Base-by-base conservation (phyloP, 108 stramenopile species). In the Schizochytrium sp. region DNA sequence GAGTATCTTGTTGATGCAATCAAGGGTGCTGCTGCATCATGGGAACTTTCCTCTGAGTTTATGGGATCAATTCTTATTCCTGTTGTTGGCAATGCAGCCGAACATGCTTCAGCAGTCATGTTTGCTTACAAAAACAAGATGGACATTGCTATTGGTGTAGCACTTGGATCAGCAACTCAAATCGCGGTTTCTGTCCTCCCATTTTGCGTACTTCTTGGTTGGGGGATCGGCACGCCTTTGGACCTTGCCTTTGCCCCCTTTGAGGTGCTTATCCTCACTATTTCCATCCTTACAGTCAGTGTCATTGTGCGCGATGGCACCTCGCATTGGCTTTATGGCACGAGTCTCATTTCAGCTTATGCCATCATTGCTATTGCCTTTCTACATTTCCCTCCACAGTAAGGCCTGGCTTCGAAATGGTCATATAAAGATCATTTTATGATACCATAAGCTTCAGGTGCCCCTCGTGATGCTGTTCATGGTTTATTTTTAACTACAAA, bases 71-170 rank as follows among this genome's bases (percentile, higher is more conserved):
- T 99, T 38, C 96, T 99, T 72, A 91, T 99, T 49, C 98, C 98
- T 2, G 97, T 97, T 91, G 97, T 99, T 89, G 97, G 97, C 10
- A 99, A 99, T 87, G 96, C 98, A 28, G 98, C 97, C 1, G 98
- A 99, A 90, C 98, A 99, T 93, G 96, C 97, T 10, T 95, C 96
- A 58, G 98, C 97, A 3, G 90, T 98, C 13, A 92, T 97, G 46
- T 97, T 98, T 92, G 98, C 97, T 0, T 97, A 94, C 89, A 94
- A 96, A 61, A 96, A 97, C 91, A 97, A 98, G 92, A 97, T 98
- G 98, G 98, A 98, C 94, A 92, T 99, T 46, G 95, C 96, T 58
- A 93, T 99, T 57, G 98, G 97, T 19, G 96, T 99, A 0, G 98
- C 98, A 0, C 96, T 98, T 3, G 99, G 99, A 0, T 97, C 96